Evolutionary conservation across 176 grass and related monocot genomes (phyloP).

Genomic region (Phoenix roebelenii): DNA sequence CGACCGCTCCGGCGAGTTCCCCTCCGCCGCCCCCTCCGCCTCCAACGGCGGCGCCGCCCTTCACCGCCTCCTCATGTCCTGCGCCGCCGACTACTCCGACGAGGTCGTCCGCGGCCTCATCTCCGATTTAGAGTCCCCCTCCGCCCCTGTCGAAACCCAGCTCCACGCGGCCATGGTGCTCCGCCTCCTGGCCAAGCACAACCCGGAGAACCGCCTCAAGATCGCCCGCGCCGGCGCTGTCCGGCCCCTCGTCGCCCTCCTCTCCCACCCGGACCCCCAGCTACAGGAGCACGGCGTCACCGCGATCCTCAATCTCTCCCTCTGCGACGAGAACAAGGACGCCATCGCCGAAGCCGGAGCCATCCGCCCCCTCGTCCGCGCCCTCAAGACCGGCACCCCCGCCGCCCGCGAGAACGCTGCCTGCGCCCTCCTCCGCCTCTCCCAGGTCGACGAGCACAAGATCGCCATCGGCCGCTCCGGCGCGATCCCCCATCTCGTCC

Average conservation of each 20-base stretch:
- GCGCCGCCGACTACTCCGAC: background rate
- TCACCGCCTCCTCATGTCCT: slow-evolving; percentile 1
- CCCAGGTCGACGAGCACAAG: background rate
- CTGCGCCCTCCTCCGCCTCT: slow-evolving; percentile 1
- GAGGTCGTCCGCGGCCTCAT: slow-evolving; percentile 2
- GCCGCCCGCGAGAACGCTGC: slow-evolving; percentile 12
- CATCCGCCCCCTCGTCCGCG: slow-evolving; percentile 9
- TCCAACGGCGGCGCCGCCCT: background rate
- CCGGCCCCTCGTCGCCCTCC: slow-evolving; percentile 1
- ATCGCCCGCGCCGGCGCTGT: slow-evolving; percentile 2
- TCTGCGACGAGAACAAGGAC: slow-evolving; percentile 12
- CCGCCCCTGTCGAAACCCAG: background rate
- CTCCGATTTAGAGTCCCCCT: slow-evolving; percentile 1
- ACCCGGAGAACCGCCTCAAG: slow-evolving; percentile 4
- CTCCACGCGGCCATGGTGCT: slow-evolving; percentile 8
- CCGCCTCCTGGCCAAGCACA: slow-evolving; percentile 12
- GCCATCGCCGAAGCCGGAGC: background rate
- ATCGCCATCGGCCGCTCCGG: slow-evolving; percentile 2
- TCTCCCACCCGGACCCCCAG: background rate
- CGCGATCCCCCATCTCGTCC: slow-evolving; percentile 3
- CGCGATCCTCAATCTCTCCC: slow-evolving; percentile 8
- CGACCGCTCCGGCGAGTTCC: slow-evolving; percentile 9
- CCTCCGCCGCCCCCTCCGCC: background rate
- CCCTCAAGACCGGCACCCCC: slow-evolving; percentile 2
- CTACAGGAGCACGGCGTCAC: slow-evolving; percentile 11